Evolutionary conservation across 139 green algal genomes (phyloP), one percentile per base, ranked within the genome.

Genomic region (Chlamydomonas schloesseri): DNA sequence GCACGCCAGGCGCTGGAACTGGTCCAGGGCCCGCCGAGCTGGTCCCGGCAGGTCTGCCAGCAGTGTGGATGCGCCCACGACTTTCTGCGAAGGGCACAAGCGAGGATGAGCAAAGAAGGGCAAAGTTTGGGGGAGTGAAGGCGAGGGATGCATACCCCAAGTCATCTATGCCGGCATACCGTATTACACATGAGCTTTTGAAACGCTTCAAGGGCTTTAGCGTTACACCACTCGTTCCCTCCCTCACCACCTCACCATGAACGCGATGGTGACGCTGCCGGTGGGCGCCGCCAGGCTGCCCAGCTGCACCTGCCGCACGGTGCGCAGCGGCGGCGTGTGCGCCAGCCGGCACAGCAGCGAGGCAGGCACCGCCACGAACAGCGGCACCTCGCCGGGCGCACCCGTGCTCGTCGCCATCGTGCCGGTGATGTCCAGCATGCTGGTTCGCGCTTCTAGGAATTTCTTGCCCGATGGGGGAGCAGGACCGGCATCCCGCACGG

Each of bases 291-390:
- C 78, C 78, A 84, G 78, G 13, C 29, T 62, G 64, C 53, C 67
- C 64, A 67, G 64, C 64, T 74, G 46, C 46, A 34, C 20, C 26
- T 15, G 3, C 18, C 46, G 37, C 3, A 29, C 21, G 64, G 23
- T 75, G 42, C 78, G 78, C 20, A 84, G 64, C n/a, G 78, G 64
- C 29, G 64, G 17, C 14, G 29, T 5, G 29, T 34, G 78, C n/a
- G 78, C 64, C 64, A 84, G 64, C 17, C 78, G 78, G 62, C 78
- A 84, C 78, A 84, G 29, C 64, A 84, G 78, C 53, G 53, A 29
- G 18, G 78, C 23, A 20, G 42, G 78, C 17, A 67, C 65, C 29
- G 78, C 78, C 20, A 75, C 2, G 37, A 42, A 84, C 8, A 84
- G 64, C 46, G 78, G 11, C 18, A 15, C 9, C 31, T 24, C 60